Evolutionary conservation across 495 filamentous ascomycete species (phyloP).

Genomic region (Aspergillus ostianus): DNA sequence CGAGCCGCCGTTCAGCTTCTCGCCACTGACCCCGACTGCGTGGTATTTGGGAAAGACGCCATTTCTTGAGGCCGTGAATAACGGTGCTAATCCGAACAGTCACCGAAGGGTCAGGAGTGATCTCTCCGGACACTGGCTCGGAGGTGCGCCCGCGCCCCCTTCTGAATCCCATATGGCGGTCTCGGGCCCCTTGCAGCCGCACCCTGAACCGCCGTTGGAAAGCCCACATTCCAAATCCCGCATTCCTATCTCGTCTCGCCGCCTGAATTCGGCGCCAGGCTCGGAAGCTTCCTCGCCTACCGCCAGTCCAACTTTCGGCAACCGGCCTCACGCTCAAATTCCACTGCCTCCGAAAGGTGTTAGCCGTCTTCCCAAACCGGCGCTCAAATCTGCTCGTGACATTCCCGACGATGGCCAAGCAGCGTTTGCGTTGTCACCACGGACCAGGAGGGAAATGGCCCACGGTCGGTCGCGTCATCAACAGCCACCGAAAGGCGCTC

Average conservation of each 20-base stretch:
- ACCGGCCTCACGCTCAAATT: constrained; percentile 28
- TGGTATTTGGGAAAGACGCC: constrained; percentile 53
- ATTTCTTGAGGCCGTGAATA: constrained; percentile 48
- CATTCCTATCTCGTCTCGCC: constrained; percentile 55
- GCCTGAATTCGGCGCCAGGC: constrained; percentile 46
- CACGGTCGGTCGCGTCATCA: constrained; percentile 36
- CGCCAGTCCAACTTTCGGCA: constrained; percentile 45
- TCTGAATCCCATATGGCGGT: constrained; percentile 40
- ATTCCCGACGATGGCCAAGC: constrained; percentile 30
- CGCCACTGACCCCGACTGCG: constrained; percentile 54
- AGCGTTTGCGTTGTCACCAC: constrained; percentile 36
- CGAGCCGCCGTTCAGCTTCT: constrained; percentile 34
- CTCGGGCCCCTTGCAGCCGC: constrained; percentile 33
- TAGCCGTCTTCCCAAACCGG: constrained; percentile 47
- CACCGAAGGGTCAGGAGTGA: constrained; percentile 54
- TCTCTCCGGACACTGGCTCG: constrained; percentile 24
- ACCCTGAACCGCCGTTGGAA: constrained; percentile 28
- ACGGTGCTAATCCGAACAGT: constrained; percentile 22
- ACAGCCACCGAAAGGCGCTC: constrained; percentile 44
- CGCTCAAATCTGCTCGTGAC: constrained; percentile 32
- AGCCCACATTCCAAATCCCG: constrained; percentile 54
- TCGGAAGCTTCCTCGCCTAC: constrained; percentile 44
- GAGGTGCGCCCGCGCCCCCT: constrained; percentile 29
- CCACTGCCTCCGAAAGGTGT: constrained; percentile 43
- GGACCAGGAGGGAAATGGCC: constrained; percentile 31